phyloP scores from a whole-genome alignment of 1,284 basidiomycete genomes.

The Vanrija pseudolonga region DNA sequence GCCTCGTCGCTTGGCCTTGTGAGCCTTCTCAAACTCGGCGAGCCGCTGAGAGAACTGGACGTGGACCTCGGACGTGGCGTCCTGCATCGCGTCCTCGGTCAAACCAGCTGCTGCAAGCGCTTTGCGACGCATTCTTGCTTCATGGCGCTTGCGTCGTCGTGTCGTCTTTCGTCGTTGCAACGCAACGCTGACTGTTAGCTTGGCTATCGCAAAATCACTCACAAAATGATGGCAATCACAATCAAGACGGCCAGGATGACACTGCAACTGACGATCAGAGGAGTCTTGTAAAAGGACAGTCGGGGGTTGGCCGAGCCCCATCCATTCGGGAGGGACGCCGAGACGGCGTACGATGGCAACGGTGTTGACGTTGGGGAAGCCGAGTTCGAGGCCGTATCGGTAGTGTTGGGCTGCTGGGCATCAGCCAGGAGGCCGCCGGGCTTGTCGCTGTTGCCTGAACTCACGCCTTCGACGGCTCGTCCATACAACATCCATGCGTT shows the following conservation, averaged over 20 bases:
- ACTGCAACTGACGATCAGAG: conserved; percentile 43
- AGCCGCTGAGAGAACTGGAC: conserved; percentile 29
- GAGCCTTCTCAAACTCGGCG: conserved; percentile 31
- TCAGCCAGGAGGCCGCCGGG: too few species aligned
- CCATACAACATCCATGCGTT: conserved; percentile 37
- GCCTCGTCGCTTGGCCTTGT: conserved; percentile 17
- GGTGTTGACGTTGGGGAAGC: neutral
- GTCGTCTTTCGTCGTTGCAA: conserved; percentile 38
- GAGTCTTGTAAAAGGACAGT: conserved; percentile 42
- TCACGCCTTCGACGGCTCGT: conserved; percentile 5
- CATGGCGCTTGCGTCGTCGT: conserved; percentile 34
- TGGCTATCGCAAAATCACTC: conserved; percentile 8
- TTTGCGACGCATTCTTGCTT: conserved; percentile 37
- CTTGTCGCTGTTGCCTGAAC: neutral
- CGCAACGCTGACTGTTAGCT: conserved; percentile 22
- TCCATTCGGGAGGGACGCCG: conserved; percentile 4
- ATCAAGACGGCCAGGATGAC: conserved; percentile 43
- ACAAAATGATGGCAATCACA: conserved; percentile 40
- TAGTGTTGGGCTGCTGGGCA: neutral
- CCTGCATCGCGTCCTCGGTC: conserved; percentile 28
- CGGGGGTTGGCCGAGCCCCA: conserved; percentile 14
- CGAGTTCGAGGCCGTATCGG: neutral
- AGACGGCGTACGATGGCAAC: neutral
- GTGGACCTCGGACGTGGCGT: conserved; percentile 14
- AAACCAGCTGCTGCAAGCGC: conserved; percentile 39